Evolutionary conservation across 139 green algal genomes (phyloP).

Genomic region (Picochlorum sp.): DNA sequence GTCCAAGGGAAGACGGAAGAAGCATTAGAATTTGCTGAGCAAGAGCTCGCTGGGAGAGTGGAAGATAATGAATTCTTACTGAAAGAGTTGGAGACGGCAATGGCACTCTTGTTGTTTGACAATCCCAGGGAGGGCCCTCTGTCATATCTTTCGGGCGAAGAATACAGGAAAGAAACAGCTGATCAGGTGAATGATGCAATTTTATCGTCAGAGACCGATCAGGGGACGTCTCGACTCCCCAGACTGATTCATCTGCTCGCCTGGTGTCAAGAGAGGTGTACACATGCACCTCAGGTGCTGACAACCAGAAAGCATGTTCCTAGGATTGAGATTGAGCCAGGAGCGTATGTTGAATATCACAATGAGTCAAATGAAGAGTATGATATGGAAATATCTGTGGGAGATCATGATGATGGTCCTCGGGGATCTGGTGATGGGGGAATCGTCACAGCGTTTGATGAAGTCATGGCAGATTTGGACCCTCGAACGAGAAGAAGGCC

Average conservation of each 20-base stretch:
- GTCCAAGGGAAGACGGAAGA: slow-evolving; percentile 56
- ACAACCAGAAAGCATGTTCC: too few relatives aligned
- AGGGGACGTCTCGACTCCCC: slow-evolving; percentile 62
- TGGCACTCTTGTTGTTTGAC: slow-evolving; percentile 91
- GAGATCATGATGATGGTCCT: background rate
- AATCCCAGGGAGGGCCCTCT: slow-evolving; percentile 62
- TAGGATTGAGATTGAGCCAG: slow-evolving; percentile 1
- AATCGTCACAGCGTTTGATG: too few relatives aligned
- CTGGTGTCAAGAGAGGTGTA: slow-evolving; percentile 33
- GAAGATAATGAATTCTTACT: slow-evolving; percentile 83
- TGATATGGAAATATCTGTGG: slow-evolving; percentile 40
- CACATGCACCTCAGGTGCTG: too few relatives aligned
- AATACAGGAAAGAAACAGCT: slow-evolving; percentile 86
- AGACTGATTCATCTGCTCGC: slow-evolving; percentile 74
- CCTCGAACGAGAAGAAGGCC: too few relatives aligned
- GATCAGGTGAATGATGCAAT: slow-evolving; percentile 94
- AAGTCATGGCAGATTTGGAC: too few relatives aligned
- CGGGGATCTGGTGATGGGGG: too few relatives aligned
- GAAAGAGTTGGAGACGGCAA: slow-evolving; percentile 88
- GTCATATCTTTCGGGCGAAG: slow-evolving; percentile 73
- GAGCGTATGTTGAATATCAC: slow-evolving; percentile 59
- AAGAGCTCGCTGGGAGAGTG: slow-evolving; percentile 80
- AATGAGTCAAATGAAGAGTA: slow-evolving; percentile 67
- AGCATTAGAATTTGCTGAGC: slow-evolving; percentile 85
- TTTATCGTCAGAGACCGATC: slow-evolving; percentile 66